A percentile compares a stretch with the other conserved stretches of the same genome.
Conservation (phyloP, 1,139 yeast genomes). For the Candida sp. region DNA sequence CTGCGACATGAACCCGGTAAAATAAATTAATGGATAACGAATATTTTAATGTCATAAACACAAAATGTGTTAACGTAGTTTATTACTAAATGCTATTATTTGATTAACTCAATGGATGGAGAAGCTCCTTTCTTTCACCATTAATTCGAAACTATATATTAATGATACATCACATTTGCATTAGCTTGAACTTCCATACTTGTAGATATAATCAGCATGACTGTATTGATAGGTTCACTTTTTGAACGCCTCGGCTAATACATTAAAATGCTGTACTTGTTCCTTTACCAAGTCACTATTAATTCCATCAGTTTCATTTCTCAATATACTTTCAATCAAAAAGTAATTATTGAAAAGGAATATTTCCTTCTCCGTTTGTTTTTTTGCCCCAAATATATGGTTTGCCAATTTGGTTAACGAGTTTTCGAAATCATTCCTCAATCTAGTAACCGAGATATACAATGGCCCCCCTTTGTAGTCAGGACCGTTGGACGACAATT, state of each 20-base stretch:
- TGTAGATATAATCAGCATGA: no score
- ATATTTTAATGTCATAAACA: neutral
- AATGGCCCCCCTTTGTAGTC: conserved; percentile 61
- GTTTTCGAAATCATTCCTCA: conserved; percentile 78
- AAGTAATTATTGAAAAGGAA: conserved; percentile 79
- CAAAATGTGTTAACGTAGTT: no score
- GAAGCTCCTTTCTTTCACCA: no score
- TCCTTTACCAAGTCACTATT: conserved; percentile 48
- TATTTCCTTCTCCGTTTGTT: conserved; percentile 54
- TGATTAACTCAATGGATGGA: no score
- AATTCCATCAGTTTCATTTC: conserved; percentile 35
- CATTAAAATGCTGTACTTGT: conserved; percentile 59
- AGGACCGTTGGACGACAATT: conserved; percentile 38
- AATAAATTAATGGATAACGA: neutral
- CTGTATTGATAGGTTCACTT: conserved; percentile 1
- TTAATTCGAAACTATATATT: no score
- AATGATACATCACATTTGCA: no score
- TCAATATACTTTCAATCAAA: conserved; percentile 46
- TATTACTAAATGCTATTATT: no score
- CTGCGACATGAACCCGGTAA: conserved; percentile 18
- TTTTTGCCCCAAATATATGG: conserved; percentile 31
- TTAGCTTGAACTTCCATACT: no score
- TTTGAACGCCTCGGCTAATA: conserved; percentile 59
- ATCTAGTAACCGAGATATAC: conserved; percentile 60
- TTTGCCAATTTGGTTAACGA: conserved; percentile 66